A percentile compares a stretch with the other conserved stretches of the same genome.
phyloP scores from a whole-genome alignment of 208 protist species.

The Acanthamoeba culbertsoni region DNA sequence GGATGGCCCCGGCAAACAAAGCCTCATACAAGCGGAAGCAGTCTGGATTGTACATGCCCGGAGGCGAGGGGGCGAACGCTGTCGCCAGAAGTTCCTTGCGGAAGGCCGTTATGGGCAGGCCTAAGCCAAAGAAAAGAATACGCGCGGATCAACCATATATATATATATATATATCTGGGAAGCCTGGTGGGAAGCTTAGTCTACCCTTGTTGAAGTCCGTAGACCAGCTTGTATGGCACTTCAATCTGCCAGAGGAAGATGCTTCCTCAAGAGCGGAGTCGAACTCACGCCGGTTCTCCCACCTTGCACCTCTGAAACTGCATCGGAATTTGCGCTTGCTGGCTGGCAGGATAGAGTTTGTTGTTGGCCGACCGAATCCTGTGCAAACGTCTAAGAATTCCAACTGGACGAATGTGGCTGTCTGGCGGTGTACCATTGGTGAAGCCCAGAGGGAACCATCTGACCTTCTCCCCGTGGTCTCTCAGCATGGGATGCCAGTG shows the following conservation, averaged over 20 bases:
- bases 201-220: background rate
- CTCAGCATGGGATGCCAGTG: conserved; percentile 40
- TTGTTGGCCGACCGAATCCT: background rate
- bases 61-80: background rate
- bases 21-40: conserved; percentile 32
- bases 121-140: background rate
- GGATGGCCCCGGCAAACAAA: background rate
- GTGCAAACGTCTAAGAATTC: background rate
- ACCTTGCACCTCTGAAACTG: background rate
- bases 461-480: background rate
- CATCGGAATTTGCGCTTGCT: conserved; percentile 17
- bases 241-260: background rate
- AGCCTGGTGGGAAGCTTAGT: background rate
- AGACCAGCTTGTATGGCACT: background rate
- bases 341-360: conserved; percentile 32
- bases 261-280: background rate
- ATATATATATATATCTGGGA: too few species aligned
- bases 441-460: background rate
- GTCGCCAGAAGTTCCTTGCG: conserved; percentile 1
- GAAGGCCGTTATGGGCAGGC: background rate
- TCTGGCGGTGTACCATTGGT: background rate
- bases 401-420: background rate
- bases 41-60: conserved; percentile 34
- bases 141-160: background rate
- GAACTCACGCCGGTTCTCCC: conserved; percentile 26